Evolutionary conservation across 2,329 filamentous ascomycete species (phyloP).

Genomic region (Penicillium hordei): DNA sequence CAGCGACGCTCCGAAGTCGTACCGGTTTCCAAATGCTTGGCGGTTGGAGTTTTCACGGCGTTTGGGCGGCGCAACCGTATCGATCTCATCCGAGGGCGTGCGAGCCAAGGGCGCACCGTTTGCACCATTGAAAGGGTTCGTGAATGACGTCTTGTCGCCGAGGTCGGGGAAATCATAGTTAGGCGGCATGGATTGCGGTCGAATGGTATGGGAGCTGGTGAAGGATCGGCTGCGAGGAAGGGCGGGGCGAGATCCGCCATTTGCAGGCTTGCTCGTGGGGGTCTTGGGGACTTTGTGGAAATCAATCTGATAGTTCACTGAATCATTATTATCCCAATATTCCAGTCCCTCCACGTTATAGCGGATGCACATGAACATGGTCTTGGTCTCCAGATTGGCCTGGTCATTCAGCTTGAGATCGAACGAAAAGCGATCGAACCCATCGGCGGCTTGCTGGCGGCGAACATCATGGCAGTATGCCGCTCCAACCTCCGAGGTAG

Average conservation of each 20-base stretch:
- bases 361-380: constrained; percentile 84
- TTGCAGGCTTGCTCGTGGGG: constrained; percentile 53
- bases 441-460: constrained; percentile 61
- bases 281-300: constrained; percentile 77
- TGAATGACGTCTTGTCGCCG: constrained; percentile 55
- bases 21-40: constrained; percentile 84
- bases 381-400: constrained; percentile 88
- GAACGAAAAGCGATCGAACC: constrained; percentile 88
- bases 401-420: constrained; percentile 89
- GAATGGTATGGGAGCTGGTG: constrained; percentile 51
- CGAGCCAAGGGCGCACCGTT: constrained; percentile 70
- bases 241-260: constrained; percentile 51
- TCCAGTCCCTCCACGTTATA: constrained; percentile 83
- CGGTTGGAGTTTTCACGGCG: constrained; percentile 53
- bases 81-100: constrained; percentile 67
- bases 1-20: constrained; percentile 93
- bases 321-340: constrained; percentile 91
- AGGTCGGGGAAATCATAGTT: constrained; percentile 71
- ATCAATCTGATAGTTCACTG: constrained; percentile 88
- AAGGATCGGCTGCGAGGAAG: constrained; percentile 68
- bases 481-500: constrained; percentile 88
- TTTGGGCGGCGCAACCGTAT: constrained; percentile 56
- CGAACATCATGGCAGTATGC: constrained; percentile 80
- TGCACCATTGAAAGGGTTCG: constrained; percentile 61
- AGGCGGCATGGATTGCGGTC: constrained; percentile 52